These are phyloP conservation scores for Fusarium setosum DNA, from an alignment of 2,329 filamentous ascomycete genomes.

Conservation along the genomic window DNA sequence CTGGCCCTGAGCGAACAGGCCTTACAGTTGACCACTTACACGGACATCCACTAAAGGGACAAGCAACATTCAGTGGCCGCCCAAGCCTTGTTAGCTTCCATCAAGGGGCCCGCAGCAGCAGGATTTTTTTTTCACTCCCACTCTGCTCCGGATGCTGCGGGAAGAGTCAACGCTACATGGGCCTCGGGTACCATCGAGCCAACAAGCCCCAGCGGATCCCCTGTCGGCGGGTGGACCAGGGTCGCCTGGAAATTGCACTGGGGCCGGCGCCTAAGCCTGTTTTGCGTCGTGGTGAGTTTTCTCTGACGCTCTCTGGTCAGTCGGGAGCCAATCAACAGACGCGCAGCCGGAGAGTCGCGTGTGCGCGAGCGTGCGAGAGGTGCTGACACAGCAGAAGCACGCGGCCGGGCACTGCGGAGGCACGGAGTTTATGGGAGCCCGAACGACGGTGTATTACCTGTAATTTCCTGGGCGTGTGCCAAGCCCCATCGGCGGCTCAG, in stretches of 20 bases:
- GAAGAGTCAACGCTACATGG: conserved; percentile 41
- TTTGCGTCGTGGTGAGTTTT: conserved; percentile 25
- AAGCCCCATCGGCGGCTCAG: conserved; percentile 32
- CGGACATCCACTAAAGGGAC: conserved; percentile 19
- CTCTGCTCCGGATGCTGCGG: conserved; percentile 43
- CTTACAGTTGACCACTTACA: conserved; percentile 35
- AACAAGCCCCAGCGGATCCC: conserved; percentile 37
- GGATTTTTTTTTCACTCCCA: conserved; percentile 24
- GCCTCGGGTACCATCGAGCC: conserved; percentile 33
- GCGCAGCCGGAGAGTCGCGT: conserved; percentile 25
- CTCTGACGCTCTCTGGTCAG: conserved; percentile 35
- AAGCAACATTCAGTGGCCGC: conserved; percentile 22
- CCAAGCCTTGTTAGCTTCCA: conserved; percentile 28
- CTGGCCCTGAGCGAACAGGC: conserved; percentile 28
- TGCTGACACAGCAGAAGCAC: conserved; percentile 38
- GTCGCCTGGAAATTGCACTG: conserved; percentile 42
- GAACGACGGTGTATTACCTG: conserved; percentile 40
- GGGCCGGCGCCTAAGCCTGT: conserved; percentile 35
- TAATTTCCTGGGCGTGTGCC: conserved; percentile 43
- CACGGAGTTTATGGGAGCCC: conserved; percentile 40
- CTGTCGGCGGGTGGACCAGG: conserved; percentile 24
- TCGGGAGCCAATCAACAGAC: conserved; percentile 29
- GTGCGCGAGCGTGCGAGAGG: conserved; percentile 11
- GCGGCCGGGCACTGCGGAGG: conserved; percentile 35
- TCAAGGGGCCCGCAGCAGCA: conserved; percentile 26